A percentile compares a stretch with the other conserved stretches of the same genome.
Evolutionary conservation across 2,329 filamentous ascomycete genomes (phyloP).

Genomic region (Ophiosphaerella korrae): DNA sequence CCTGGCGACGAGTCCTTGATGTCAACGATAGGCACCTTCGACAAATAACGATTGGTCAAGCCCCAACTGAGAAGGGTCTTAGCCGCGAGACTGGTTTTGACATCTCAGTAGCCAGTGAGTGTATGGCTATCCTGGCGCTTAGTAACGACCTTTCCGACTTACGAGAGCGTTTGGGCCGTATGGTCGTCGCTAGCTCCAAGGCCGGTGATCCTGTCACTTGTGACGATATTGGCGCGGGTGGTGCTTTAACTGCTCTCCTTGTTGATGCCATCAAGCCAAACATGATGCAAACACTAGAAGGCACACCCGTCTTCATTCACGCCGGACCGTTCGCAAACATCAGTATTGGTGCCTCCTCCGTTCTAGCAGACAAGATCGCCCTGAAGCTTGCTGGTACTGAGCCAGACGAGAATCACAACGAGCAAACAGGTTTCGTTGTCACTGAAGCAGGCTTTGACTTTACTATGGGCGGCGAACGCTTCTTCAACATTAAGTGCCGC

Average conservation of each 20-base stretch:
- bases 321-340: constrained; percentile 98
- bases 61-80: constrained; percentile 87
- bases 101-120: constrained; percentile 96
- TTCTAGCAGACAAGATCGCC: constrained; percentile 92
- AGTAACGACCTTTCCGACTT: constrained; percentile 87
- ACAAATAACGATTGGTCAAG: constrained; percentile 85
- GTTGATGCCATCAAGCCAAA: constrained; percentile 99
- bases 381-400: constrained; percentile 96
- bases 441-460: constrained; percentile 99
- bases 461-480: constrained; percentile 98
- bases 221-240: constrained; percentile 91
- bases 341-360: constrained; percentile 93
- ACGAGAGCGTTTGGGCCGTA: constrained; percentile 88
- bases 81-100: constrained; percentile 92
- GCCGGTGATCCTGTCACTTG: constrained; percentile 90
- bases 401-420: constrained; percentile 79
- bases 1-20: constrained; percentile 93
- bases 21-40: constrained; percentile 96
- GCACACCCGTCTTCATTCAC: constrained; percentile 96
- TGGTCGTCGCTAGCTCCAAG: constrained; percentile 90
- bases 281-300: constrained; percentile 96
- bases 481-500: constrained; percentile 99
- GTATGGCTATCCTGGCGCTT: constrained; percentile 96
- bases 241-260: constrained; percentile 92
- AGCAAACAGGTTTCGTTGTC: constrained; percentile 89